These are phyloP conservation scores for Trypanosoma lewisi DNA, from an alignment of 208 protist species.

Conservation along the genomic window DNA sequence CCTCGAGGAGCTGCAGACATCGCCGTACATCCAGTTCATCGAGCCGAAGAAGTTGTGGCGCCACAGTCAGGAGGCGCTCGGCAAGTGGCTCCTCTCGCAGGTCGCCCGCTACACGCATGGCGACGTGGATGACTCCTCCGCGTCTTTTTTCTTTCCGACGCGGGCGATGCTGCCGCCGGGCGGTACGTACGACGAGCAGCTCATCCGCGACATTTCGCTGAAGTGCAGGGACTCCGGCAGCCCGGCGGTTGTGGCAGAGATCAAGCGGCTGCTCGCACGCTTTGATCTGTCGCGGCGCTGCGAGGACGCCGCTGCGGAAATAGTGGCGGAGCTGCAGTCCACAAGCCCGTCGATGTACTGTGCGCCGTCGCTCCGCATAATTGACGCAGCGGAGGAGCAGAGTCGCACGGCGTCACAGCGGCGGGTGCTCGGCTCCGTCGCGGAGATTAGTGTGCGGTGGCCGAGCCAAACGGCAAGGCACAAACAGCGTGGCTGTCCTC, in stretches of 20 bases:
- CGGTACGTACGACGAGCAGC: conserved; percentile 74
- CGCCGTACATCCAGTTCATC: conserved; percentile 34
- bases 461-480: conserved; percentile 26
- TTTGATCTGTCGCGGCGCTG: conserved; percentile 65
- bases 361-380: conserved; percentile 28
- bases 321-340: conserved; percentile 34
- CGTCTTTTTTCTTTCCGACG: conserved; percentile 38
- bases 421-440: conserved; percentile 62
- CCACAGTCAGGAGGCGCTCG: conserved; percentile 80
- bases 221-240: conserved; percentile 62
- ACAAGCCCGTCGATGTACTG: conserved; percentile 27
- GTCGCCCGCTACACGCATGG: conserved; percentile 45
- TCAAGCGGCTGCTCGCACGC: conserved; percentile 35
- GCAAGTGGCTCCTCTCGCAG: conserved; percentile 88
- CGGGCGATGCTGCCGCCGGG: conserved; percentile 8
- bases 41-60: conserved; percentile 85
- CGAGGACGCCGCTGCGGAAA: conserved; percentile 32
- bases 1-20: conserved; percentile 44
- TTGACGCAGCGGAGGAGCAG: conserved; percentile 38
- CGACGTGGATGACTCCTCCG: neutral
- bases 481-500: conserved; percentile 32
- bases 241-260: conserved; percentile 26
- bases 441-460: conserved; percentile 52
- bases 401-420: conserved; percentile 43
- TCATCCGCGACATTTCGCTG: conserved; percentile 76